Percentiles rank a stretch among this genome's conserved stretches.
phyloP scores from a whole-genome alignment of 2,329 filamentous ascomycete genomes.

The Fusarium xylarioides region DNA sequence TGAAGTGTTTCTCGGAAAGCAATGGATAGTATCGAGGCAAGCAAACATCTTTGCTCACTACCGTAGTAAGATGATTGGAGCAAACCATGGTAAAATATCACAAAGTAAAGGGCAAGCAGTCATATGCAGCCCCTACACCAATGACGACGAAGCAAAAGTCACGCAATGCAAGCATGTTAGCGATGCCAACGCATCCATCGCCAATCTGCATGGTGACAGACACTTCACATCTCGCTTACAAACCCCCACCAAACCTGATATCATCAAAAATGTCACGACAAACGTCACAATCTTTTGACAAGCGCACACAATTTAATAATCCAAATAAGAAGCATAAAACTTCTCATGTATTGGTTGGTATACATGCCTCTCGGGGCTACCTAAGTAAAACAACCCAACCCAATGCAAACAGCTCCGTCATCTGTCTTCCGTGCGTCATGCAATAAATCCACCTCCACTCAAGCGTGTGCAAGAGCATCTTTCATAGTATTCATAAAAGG shows the following conservation, averaged over 20 bases:
- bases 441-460: slow-evolving; percentile 15
- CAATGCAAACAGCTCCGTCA: slow-evolving; percentile 34
- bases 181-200: background rate
- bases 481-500: slow-evolving; percentile 12
- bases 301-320: background rate
- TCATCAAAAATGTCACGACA: background rate
- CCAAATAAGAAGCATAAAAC: background rate
- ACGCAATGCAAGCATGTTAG: background rate
- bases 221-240: background rate
- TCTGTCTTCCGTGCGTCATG: slow-evolving; percentile 33
- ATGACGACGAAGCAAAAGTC: background rate
- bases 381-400: background rate
- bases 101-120: background rate
- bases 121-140: background rate
- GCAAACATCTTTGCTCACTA: background rate
- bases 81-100: no score
- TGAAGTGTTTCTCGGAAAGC: background rate
- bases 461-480: slow-evolving; percentile 23
- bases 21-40: background rate
- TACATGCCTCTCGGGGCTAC: background rate
- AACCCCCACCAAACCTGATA: background rate
- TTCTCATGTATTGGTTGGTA: slow-evolving; percentile 7
- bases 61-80: rapidly evolving
- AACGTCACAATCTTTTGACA: background rate
- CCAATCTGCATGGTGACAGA: background rate